Base-by-base conservation (phyloP, 2,329 filamentous ascomycete species). In the Zymoseptoria brevis region DNA sequence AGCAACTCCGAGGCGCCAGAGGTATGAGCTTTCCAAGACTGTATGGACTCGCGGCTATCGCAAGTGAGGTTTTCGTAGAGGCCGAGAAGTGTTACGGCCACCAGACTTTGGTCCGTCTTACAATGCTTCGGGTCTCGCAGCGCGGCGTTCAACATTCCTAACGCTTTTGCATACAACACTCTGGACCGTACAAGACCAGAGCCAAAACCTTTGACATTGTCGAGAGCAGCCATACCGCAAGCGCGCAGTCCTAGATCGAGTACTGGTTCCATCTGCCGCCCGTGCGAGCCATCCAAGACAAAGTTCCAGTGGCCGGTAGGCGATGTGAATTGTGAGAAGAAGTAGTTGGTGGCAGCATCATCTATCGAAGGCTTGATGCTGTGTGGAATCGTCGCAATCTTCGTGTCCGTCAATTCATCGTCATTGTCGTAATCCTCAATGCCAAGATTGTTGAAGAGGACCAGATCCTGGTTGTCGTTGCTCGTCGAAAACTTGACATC, bases 11-110 rank as follows among this genome's bases (percentile, higher is more conserved):
- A 67, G 11, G 72, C 70, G 24, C 73, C 74, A 26, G 65, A 67
- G 48, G 74, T 72, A 58, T 75, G 73, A 29, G 72, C 73, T 67
- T 73, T 74, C 73, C 72, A 75, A 6, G 72, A 71, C 22, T 70
- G 59, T 50, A 72, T 68, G 19, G 67, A 70, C 45, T 68, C 63
- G 30, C 62, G 57, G 22, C 64, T 66, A 53, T 71, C 68, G 61
- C 70, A 71, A 9, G 66, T 66, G n/a, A 72, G 60, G 41, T 69
- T 71, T 63, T 75, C 74, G 59, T 71, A 75, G 24, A 74, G 70
- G 50, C 74, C 71, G 7, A 75, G 67, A 59, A 75, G 66, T 16
- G 69, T 60, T 3, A 74, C 69, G 19, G 72, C 69, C 48, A 75
- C 65, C 4, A 75, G 62, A 8, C 68, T 71, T 19, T 71, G 68